Base-by-base conservation (phyloP, 192 early-diverging fungal genomes). In the Helicostylum pulchrum region DNA sequence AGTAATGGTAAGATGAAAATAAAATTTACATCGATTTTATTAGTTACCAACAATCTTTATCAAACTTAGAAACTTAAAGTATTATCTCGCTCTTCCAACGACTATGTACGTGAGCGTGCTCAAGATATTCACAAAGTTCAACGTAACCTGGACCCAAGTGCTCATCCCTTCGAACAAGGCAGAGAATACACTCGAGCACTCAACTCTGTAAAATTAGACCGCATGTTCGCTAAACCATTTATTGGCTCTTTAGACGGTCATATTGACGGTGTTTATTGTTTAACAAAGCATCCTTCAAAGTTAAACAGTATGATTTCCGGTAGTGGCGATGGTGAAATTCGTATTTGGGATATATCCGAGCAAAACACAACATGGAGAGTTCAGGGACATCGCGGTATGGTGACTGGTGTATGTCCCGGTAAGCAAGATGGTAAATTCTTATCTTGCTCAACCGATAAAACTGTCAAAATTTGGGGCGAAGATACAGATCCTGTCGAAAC, bases 221-320 rank as follows among this genome's bases (percentile, higher is more conserved):
- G 95, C 39, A 78, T 99, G 83, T 93, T 98, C 81, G 93, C 97
- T 55, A 97, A 97, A 71, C 97, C 97, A 14, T 99, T 99, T 67
- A 73, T 99, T 21, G 94, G 86, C 6, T 85, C 92, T 15, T 76
- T 99, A 23, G 79, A 77, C 47, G 97, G 97, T 0, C 97, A 99
- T 62, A 80, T 92, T 44, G 97, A 98, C 60, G 97, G 97, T 46
- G 91, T 99, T 15, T 98, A 99, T 68, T 78, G 87, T 60, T 85
- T 99, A 85, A 88, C 90, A 0, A 98, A 98, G 76, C 94, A 99
- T 64, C 94, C 97, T 3, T 87, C 86, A 53, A 82, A 88, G 20
- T 77, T 99, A 23, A 90, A 90, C 17, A 85, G 82, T 42, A 71
- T 97, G 21, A 82, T 92, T 43, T 94, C 94, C 0, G 97, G 95